These are phyloP conservation scores for Pyrenula massariospora DNA, from an alignment of 495 filamentous ascomycete species.

Conservation along the genomic window DNA sequence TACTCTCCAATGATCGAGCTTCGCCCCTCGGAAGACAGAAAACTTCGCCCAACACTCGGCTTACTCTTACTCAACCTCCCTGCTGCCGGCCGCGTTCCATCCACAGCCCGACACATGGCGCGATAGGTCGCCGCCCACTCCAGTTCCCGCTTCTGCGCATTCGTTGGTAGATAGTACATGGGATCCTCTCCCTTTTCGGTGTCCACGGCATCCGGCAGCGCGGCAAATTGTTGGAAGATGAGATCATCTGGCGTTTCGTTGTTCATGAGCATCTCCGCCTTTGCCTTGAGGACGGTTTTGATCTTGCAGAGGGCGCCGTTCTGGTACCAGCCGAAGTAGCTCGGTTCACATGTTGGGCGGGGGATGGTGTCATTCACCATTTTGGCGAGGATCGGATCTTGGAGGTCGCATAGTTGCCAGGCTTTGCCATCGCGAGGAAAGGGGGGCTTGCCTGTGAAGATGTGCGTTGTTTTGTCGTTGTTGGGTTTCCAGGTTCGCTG, in stretches of 20 bases:
- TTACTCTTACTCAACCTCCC: constrained; percentile 1
- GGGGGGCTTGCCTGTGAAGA: constrained; percentile 63
- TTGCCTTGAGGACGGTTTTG: constrained; percentile 75
- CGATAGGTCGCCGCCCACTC: constrained; percentile 1
- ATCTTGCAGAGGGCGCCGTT: constrained; percentile 68
- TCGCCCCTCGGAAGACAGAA: neutral
- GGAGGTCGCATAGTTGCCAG: constrained; percentile 90
- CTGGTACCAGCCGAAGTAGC: constrained; percentile 68
- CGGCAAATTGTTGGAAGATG: constrained; percentile 32
- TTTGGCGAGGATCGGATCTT: constrained; percentile 51
- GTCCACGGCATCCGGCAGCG: constrained; percentile 30
- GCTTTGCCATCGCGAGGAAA: constrained; percentile 65
- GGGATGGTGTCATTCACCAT: constrained; percentile 20
- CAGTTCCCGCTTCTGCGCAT: constrained; percentile 1
- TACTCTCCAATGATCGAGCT: no score
- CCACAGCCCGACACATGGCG: neutral
- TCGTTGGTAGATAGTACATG: neutral
- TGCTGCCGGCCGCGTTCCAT: neutral
- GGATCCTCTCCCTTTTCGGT: constrained; percentile 11
- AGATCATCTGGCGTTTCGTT: constrained; percentile 27
- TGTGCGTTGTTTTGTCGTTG: constrained; percentile 38
- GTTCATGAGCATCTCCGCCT: constrained; percentile 44
- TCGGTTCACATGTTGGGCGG: constrained; percentile 38
- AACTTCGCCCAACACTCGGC: neutral
- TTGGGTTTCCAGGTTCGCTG: neutral